Evolutionary conservation across 192 early-diverging fungal species (phyloP), one percentile per base, ranked within the genome.

Genomic region (Linnemannia exigua): DNA sequence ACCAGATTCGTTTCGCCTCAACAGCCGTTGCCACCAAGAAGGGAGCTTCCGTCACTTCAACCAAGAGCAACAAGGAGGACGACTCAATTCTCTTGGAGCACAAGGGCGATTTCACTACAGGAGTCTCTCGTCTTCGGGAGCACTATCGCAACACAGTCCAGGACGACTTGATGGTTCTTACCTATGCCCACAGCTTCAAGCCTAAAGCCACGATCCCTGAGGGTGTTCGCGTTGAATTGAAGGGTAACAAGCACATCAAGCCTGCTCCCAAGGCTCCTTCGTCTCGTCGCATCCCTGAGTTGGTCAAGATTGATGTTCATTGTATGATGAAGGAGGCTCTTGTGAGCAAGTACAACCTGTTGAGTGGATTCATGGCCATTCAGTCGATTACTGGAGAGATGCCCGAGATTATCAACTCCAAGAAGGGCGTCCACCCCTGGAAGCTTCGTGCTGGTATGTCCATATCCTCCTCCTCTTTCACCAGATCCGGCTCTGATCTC

Each of bases 331-430:
- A 96, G 86, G 94, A 96, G 69, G 96, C 97, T 14, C 89, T 97
- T 51, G 77, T 91, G 67, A 98, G 96, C 93, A 98, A 98, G 94
- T 94, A 92, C 79, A 92, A 94, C 82, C 89, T 99, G 52, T 88
- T 99, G 63, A 93, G 94, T 61, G 98, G 96, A 25, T 91, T 99
- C 70, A 97, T 98, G 95, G 95, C 96, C 0, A 90, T 99, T 44
- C 96, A 98, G 89, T 86, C 92, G 35, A 95, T 99, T 63, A 96
- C 97, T 0, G 98, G 96, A 33, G 88, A 91, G 63, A 91, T 95
- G 70, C 95, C 95, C 19, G 93, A 95, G 77, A 91, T 98, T 17
- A 87, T 98, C 70, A 94, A 96, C 84, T 94, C 98, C 67, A 93
- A 92, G 83, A 91, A 87, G 70, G 92, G 94, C 70, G 97, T 96